Evolutionary conservation across 176 grass and related monocot genomes (phyloP).

Genomic region (Hordeum vulgare): MorexV3_pseudomolecules_assembly NC_058520.1:455529950-455530449

Average conservation of each 20-base stretch:
- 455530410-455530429: slow-evolving; percentile 2
- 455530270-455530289: background rate
- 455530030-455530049: background rate
- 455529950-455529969: no score
- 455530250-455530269: background rate
- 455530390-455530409: background rate
- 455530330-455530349: background rate
- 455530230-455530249: background rate
- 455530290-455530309: background rate
- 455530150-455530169: background rate
- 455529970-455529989: no score
- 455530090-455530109: background rate
- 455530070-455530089: background rate
- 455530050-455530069: background rate
- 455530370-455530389: background rate
- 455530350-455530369: background rate
- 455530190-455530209: background rate
- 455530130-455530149: background rate
- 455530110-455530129: background rate
- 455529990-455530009: no score
- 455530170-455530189: no score
- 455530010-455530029: background rate
- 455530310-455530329: background rate
- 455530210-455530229: background rate
- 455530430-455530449: background rate